Base-by-base conservation (phyloP, 768 basidiomycete genomes). In the Collybiopsis confluens region DNA sequence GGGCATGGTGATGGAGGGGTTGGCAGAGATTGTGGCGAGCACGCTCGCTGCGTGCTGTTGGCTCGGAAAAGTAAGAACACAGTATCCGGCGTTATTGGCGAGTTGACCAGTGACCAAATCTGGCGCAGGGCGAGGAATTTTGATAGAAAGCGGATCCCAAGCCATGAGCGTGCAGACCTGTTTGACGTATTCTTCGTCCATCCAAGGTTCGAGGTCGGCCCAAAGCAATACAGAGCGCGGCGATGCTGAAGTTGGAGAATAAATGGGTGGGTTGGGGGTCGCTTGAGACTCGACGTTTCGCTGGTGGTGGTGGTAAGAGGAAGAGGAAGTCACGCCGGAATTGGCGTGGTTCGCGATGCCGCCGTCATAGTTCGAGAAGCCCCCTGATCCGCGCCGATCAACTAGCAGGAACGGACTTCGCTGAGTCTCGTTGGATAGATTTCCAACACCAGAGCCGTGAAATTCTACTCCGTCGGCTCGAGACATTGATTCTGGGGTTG, bases 111-210 rank as follows among this genome's bases (percentile, higher is more conserved):
- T 73, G 54, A 75, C 61, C 27, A 79, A 73, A 60, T 85, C 86
- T 21, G 79, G 77, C 40, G 77, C 66, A 16, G 82, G 78, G 55
- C 72, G 81, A 15, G 90, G 88, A 33, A 92, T 82, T 68, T 85
- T 85, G 71, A 90, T 82, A 65, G 67, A 78, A 64, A 83, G 75
- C 15, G 85, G 80, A 55, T 91, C 88, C 92, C 93, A 95, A 54
- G 86, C 83, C 88, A 93, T 90, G 64, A 92, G 73, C 42, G 68
- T 72, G 70, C 91, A 91, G 63, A 93, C 90, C 66, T 92, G 88
- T 69, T 88, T 87, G 41, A 86, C 89, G 75, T 94, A 96, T 67
- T 90, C 88, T 80, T 93, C 91, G 72, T 95, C 92, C 94, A 96
- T 95, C 93, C 93, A 96, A 60, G 87, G 84, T 69, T 96, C 93